These are phyloP conservation scores for Yamadazyma trypodendri DNA, from an alignment of 1,139 yeast genomes.

Conservation along the genomic window DNA sequence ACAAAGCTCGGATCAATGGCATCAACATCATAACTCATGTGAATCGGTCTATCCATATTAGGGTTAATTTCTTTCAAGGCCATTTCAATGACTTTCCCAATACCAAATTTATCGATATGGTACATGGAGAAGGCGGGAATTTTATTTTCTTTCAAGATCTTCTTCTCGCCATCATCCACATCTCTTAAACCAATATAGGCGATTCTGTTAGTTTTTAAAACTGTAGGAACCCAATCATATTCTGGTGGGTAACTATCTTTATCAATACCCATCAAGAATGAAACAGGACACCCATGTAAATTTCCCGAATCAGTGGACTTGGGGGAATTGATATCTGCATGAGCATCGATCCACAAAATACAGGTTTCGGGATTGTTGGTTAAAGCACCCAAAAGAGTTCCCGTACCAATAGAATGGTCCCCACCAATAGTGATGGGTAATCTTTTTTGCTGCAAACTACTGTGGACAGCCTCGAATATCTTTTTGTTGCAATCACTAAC, in stretches of 20 bases:
- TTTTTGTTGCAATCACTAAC: slow-evolving; percentile 72
- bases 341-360: slow-evolving; percentile 95
- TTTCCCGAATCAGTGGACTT: slow-evolving; percentile 83
- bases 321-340: slow-evolving; percentile 96
- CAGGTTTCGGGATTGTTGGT: slow-evolving; percentile 83
- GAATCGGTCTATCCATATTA: slow-evolving; percentile 71
- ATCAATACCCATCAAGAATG: slow-evolving; percentile 82
- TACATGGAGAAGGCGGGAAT: slow-evolving; percentile 94
- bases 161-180: slow-evolving; percentile 83
- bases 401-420: slow-evolving; percentile 95
- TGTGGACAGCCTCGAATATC: slow-evolving; percentile 61
- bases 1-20: slow-evolving; percentile 94
- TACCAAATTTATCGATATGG: slow-evolving; percentile 92
- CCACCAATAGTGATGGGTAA: slow-evolving; percentile 92
- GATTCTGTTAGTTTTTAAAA: slow-evolving; percentile 65
- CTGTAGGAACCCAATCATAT: slow-evolving; percentile 75
- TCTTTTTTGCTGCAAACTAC: slow-evolving; percentile 47
- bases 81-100: slow-evolving; percentile 88
- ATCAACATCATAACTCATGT: slow-evolving; percentile 92
- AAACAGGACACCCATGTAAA: slow-evolving; percentile 94
- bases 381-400: slow-evolving; percentile 84
- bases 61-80: slow-evolving; percentile 83
- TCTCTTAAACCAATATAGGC: slow-evolving; percentile 96
- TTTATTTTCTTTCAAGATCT: slow-evolving; percentile 64
- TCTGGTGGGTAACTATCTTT: slow-evolving; percentile 64